These are phyloP conservation scores for Solanum pennellii DNA, from an alignment of 257 asterid species.

Conservation along the genomic window DNA sequence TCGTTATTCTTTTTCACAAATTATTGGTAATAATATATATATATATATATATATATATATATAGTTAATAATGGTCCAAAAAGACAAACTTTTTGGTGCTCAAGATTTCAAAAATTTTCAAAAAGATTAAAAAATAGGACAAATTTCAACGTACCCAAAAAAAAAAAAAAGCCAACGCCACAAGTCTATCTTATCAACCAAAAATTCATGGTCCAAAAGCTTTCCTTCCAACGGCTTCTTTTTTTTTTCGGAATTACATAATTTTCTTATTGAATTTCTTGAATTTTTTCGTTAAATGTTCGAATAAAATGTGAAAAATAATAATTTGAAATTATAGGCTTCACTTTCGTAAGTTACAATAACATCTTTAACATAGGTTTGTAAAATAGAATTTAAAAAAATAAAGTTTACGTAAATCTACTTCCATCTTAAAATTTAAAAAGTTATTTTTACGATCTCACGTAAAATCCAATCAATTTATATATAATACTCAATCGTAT, in stretches of 20 bases:
- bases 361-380: neutral
- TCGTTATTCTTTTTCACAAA: neutral
- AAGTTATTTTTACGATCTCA: neutral
- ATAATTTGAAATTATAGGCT: neutral
- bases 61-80: neutral
- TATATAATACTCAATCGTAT: too few species aligned
- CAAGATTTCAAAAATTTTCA: neutral
- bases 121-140: neutral
- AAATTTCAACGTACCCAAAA: neutral
- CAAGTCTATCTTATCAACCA: neutral
- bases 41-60: too few species aligned
- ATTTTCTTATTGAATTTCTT: too few species aligned
- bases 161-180: neutral
- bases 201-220: neutral
- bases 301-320: too few species aligned
- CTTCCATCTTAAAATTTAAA: too few species aligned
- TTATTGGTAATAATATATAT: neutral
- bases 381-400: too few species aligned
- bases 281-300: too few species aligned
- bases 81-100: neutral
- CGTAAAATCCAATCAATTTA: neutral
- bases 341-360: too few species aligned
- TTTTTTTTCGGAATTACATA: too few species aligned
- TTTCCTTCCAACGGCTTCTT: neutral
- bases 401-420: too few species aligned